phyloP scores from a whole-genome alignment of 2,329 filamentous ascomycete species.

The Claviceps lovelessii region DNA sequence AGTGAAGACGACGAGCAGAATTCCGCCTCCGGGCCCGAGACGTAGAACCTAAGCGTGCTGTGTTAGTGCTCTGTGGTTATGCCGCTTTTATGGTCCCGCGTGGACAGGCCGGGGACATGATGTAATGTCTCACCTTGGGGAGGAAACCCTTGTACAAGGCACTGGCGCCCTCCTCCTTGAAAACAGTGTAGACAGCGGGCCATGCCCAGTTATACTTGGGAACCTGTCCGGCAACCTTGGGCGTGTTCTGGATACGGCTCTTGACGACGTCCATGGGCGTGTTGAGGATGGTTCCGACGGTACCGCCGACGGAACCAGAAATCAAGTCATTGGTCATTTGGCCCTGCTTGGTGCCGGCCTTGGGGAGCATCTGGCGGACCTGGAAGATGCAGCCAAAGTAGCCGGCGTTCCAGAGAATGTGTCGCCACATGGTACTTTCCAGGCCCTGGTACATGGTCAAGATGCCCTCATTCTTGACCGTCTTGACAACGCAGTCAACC shows the following conservation, averaged over 20 bases:
- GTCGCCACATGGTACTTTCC: slow-evolving; percentile 92
- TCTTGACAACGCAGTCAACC: slow-evolving; percentile 68
- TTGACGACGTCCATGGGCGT: slow-evolving; percentile 97
- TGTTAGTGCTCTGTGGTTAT: slow-evolving; percentile 4
- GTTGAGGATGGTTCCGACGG: slow-evolving; percentile 77
- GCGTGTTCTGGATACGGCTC: slow-evolving; percentile 89
- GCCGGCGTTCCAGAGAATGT: slow-evolving; percentile 77
- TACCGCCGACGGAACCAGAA: slow-evolving; percentile 78
- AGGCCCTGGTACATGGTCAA: slow-evolving; percentile 92
- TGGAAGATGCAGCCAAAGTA: slow-evolving; percentile 99
- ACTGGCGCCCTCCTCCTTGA: slow-evolving; percentile 80
- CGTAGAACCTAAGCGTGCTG: slow-evolving; percentile 22
- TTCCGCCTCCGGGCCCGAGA: slow-evolving; percentile 44
- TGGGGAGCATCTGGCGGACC: slow-evolving; percentile 70
- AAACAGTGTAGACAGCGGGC: slow-evolving; percentile 70
- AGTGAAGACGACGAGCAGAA: slow-evolving; percentile 76
- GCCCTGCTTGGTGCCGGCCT: slow-evolving; percentile 61
- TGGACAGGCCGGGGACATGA: slow-evolving; percentile 13
- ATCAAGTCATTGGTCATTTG: slow-evolving; percentile 81
- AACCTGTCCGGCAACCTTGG: slow-evolving; percentile 62
- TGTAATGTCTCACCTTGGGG: slow-evolving; percentile 64
- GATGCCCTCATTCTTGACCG: slow-evolving; percentile 66
- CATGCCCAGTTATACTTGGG: slow-evolving; percentile 99
- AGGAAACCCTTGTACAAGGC: slow-evolving; percentile 97
- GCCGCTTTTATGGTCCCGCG: not conserved